Percentiles rank a stretch among this genome's conserved stretches.
phyloP scores from a whole-genome alignment of 2,329 filamentous ascomycete genomes.

The Cladorrhinum sp. region DNA sequence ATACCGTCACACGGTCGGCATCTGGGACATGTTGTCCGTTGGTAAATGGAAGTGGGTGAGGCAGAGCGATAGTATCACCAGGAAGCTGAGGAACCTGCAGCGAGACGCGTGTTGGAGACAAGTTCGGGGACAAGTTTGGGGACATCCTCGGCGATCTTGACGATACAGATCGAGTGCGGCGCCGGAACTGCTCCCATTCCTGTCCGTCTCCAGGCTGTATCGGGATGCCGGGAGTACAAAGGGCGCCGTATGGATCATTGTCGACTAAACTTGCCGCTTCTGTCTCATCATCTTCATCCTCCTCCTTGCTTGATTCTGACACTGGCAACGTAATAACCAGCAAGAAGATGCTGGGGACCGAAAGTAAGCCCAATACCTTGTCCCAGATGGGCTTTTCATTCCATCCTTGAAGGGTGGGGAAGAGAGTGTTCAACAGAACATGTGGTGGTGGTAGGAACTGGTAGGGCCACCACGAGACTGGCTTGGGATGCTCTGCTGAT shows the following conservation, averaged over 20 bases:
- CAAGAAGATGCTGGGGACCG: constrained; percentile 86
- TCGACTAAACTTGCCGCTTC: constrained; percentile 36
- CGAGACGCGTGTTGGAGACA: constrained; percentile 33
- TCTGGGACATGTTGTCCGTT: constrained; percentile 4
- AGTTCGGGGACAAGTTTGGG: constrained; percentile 31
- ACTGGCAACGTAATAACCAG: constrained; percentile 89
- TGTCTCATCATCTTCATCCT: constrained; percentile 54
- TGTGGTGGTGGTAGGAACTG: constrained; percentile 68
- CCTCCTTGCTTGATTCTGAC: constrained; percentile 67
- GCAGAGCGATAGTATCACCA: not conserved
- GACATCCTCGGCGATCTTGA: constrained; percentile 28
- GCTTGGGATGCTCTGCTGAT: constrained; percentile 40
- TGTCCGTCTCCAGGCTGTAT: constrained; percentile 43
- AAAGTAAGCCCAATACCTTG: constrained; percentile 74
- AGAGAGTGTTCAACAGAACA: constrained; percentile 69
- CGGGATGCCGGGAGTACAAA: constrained; percentile 35
- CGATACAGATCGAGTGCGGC: constrained; percentile 40
- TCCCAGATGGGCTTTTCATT: constrained; percentile 79
- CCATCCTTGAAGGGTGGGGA: constrained; percentile 85
- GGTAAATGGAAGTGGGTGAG: not conserved
- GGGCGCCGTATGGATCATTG: constrained; percentile 23
- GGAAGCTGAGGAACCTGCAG: constrained; percentile 19
- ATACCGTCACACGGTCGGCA: constrained; percentile 15
- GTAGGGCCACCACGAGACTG: constrained; percentile 79
- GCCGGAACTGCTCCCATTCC: constrained; percentile 59